Evolutionary conservation across 1,284 basidiomycete genomes (phyloP).

Genomic region (Ustilago sp.): DNA sequence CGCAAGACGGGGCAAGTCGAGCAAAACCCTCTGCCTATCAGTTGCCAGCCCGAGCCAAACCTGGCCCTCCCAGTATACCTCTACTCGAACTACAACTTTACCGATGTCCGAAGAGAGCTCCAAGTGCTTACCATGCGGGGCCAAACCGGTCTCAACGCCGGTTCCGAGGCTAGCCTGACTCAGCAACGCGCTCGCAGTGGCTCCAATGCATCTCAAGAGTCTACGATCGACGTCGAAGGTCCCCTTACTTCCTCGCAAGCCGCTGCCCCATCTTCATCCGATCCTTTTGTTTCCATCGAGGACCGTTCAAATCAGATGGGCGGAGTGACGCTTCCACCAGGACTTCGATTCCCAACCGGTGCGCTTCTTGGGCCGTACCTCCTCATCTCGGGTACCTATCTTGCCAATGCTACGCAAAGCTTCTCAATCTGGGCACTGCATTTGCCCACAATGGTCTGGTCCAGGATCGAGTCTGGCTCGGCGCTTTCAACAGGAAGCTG

Average conservation of each 20-base stretch:
- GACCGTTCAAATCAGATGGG: slow-evolving; percentile 56
- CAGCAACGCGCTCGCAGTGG: slow-evolving; percentile 26
- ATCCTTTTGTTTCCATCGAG: slow-evolving; percentile 39
- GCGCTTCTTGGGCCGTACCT: slow-evolving; percentile 58
- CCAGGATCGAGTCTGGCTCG: slow-evolving; percentile 59
- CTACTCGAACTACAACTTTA: slow-evolving; percentile 67
- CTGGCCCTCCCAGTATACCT: slow-evolving; percentile 54
- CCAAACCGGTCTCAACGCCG: slow-evolving; percentile 4
- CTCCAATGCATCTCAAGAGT: slow-evolving; percentile 45
- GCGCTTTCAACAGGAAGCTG: slow-evolving; percentile 59
- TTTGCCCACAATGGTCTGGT: slow-evolving; percentile 62
- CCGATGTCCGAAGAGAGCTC: slow-evolving; percentile 64
- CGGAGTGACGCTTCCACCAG: slow-evolving; percentile 62
- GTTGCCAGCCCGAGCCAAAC: slow-evolving; percentile 16
- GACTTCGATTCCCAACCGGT: slow-evolving; percentile 64
- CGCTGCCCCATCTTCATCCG: slow-evolving; percentile 9
- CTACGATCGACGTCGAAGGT: slow-evolving; percentile 39
- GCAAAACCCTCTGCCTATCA: slow-evolving; percentile 53
- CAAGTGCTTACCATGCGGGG: slow-evolving; percentile 49
- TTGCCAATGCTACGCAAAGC: slow-evolving; percentile 65
- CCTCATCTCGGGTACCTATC: slow-evolving; percentile 64
- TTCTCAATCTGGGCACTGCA: slow-evolving; percentile 65
- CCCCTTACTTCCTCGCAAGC: slow-evolving; percentile 33
- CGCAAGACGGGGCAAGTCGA: slow-evolving; percentile 23
- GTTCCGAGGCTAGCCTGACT: neutral